phyloP scores from a whole-genome alignment of 1,139 yeast genomes.

The Meyerozyma elateridarum region DNA sequence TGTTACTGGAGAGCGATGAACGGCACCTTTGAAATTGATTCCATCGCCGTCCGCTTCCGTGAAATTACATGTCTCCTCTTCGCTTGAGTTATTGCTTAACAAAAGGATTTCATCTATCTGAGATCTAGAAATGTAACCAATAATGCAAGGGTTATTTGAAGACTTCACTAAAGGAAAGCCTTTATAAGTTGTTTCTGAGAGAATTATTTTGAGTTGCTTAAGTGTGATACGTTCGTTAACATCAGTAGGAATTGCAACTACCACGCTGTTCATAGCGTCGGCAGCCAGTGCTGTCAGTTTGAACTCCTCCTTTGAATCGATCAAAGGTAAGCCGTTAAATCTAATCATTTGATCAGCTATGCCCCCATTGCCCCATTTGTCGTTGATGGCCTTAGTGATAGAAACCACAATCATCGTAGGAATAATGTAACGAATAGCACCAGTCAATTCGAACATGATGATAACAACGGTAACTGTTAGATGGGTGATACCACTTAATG shows the following conservation, averaged over 20 bases:
- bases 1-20: constrained; percentile 61
- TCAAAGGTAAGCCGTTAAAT: constrained; percentile 82
- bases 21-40: constrained; percentile 35
- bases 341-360: constrained; percentile 93
- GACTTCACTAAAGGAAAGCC: constrained; percentile 55
- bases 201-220: constrained; percentile 30
- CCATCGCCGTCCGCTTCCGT: constrained; percentile 11
- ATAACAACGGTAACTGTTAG: constrained; percentile 90
- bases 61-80: constrained; percentile 19
- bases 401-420: constrained; percentile 97
- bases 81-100: constrained; percentile 13
- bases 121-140: constrained; percentile 33
- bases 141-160: constrained; percentile 25
- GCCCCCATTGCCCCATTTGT: constrained; percentile 74
- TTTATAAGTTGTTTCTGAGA: constrained; percentile 36
- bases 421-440: constrained; percentile 81
- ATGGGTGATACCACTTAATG: constrained; percentile 89
- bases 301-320: constrained; percentile 71
- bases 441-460: constrained; percentile 93
- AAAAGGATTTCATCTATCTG: constrained; percentile 26
- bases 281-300: constrained; percentile 50
- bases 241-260: constrained; percentile 45
- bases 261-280: constrained; percentile 58
- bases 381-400: constrained; percentile 75
- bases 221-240: constrained; percentile 27